Base-by-base conservation (phyloP, 148 eudicot genomes). In the Linanthus parryae region DNA sequence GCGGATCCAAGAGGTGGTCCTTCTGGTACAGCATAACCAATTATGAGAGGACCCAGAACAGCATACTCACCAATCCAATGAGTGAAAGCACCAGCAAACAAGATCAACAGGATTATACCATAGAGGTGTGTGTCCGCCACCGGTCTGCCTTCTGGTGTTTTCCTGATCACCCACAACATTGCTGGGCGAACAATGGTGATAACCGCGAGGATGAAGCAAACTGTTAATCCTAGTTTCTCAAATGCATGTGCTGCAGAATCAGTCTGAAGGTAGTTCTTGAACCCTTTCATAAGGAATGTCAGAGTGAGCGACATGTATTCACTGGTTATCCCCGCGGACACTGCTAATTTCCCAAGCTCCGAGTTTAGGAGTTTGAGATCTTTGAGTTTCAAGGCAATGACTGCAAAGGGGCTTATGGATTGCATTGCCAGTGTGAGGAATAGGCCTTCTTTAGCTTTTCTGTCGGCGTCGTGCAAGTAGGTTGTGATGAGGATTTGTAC, bases 1-100 rank as follows among this genome's bases (percentile, higher is more conserved):
- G 72, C 58, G 0, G 75, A 70, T 10, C 72, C 75, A 20, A 74
- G 34, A 5, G 79, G 79, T 2, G 65, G 72, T n/a, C 79, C 79
- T 34, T 60, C 68, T 0, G 75, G 79, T 25, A 59, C 16, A 19
- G 44, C 71, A 14, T 52, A 48, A 9, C 79, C 79, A 14, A 66
- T 19, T 22, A 74, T 33, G 35, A 61, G 58, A 5, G 65, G 44
- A n/a, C 75, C 79, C n/a, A 74, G 50, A 2, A 70, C 14, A 18
- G 66, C 56, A 44, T 19, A 49, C 12, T 62, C 62, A 12, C 41
- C 26, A 4, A 62, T 14, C 21, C 44, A 26, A 49, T 67, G 31
- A 4, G 63, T 44, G 12, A 46, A 48, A 8, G 68, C 28, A 18
- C 44, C 58, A 17, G 64, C 36, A 12, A 54, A n/a, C 8, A 70